Evolutionary conservation across 1,284 basidiomycete species (phyloP).

Genomic region (Stygiomarasmius scandens): DNA sequence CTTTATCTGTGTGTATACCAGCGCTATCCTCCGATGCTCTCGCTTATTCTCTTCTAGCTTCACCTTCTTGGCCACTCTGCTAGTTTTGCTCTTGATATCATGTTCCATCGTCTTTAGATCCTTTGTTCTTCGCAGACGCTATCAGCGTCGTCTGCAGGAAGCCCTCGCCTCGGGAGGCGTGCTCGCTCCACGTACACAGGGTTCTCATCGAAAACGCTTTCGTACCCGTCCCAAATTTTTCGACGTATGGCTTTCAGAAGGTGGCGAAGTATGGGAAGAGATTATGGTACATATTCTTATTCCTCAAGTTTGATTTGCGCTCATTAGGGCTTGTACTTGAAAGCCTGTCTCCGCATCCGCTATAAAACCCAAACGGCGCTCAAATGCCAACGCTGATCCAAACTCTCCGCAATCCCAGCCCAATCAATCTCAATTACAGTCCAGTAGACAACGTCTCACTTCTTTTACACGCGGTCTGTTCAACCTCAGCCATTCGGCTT

Average conservation of each 20-base stretch:
- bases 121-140: slow-evolving; percentile 60
- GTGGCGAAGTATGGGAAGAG: slow-evolving; percentile 45
- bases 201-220: slow-evolving; percentile 44
- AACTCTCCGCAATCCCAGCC: background rate
- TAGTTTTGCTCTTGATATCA: slow-evolving; percentile 66
- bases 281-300: slow-evolving; percentile 51
- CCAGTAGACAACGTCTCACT: slow-evolving; percentile 24
- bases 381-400: slow-evolving; percentile 20
- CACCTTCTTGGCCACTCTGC: slow-evolving; percentile 71
- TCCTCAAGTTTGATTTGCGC: slow-evolving; percentile 5
- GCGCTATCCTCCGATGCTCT: slow-evolving; percentile 12
- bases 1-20: slow-evolving; percentile 38
- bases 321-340: slow-evolving; percentile 1
- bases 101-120: slow-evolving; percentile 65
- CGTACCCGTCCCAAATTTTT: slow-evolving; percentile 57
- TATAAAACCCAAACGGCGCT: slow-evolving; percentile 34
- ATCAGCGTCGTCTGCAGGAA: slow-evolving; percentile 52
- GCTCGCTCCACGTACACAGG: slow-evolving; percentile 36
- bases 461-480: background rate
- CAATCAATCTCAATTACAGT: background rate
- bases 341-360: slow-evolving; percentile 40
- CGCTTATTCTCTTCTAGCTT: slow-evolving; percentile 44
- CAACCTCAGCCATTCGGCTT: background rate
- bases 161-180: slow-evolving; percentile 50
- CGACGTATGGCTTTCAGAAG: slow-evolving; percentile 45